Percentiles rank a stretch among this genome's conserved stretches.
phyloP scores from a whole-genome alignment of 1,284 basidiomycete genomes.

The Apiotrichum sp. region DNA sequence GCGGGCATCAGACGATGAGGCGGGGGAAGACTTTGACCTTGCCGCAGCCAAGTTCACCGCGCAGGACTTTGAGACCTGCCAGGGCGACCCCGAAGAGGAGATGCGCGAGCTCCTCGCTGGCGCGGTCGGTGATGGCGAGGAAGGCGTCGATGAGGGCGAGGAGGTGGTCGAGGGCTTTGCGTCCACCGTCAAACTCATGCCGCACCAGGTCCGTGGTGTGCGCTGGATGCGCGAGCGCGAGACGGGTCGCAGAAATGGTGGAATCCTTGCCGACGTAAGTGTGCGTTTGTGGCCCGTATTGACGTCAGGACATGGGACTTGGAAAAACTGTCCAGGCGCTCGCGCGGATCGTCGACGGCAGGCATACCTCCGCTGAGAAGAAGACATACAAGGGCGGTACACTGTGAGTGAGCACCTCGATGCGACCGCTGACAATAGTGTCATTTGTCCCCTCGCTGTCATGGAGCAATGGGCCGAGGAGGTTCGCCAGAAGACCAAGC shows the following conservation, averaged over 20 bases:
- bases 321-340: constrained; percentile 93
- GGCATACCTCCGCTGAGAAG: constrained; percentile 61
- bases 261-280: constrained; percentile 85
- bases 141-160: constrained; percentile 51
- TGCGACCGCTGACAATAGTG: constrained; percentile 49
- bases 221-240: constrained; percentile 85
- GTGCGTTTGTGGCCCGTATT: constrained; percentile 37
- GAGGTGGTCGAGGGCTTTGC: constrained; percentile 66
- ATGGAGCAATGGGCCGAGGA: constrained; percentile 90
- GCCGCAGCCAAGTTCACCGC: constrained; percentile 26
- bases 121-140: constrained; percentile 46
- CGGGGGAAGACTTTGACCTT: constrained; percentile 37
- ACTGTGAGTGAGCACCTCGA: constrained; percentile 75
- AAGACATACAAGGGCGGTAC: constrained; percentile 61
- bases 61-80: constrained; percentile 28
- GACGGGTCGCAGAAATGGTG: constrained; percentile 67
- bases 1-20: constrained; percentile 12
- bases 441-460: constrained; percentile 75
- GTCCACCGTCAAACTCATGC: constrained; percentile 63
- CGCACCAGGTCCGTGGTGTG: constrained; percentile 76
- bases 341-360: constrained; percentile 70
- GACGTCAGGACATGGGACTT: constrained; percentile 52
- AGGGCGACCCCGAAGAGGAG: constrained; percentile 53
- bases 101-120: constrained; percentile 49
- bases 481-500: constrained; percentile 66